Evolutionary conservation across 2,329 filamentous ascomycete species (phyloP).

Genomic region (Trichoderma oligosporum): DNA sequence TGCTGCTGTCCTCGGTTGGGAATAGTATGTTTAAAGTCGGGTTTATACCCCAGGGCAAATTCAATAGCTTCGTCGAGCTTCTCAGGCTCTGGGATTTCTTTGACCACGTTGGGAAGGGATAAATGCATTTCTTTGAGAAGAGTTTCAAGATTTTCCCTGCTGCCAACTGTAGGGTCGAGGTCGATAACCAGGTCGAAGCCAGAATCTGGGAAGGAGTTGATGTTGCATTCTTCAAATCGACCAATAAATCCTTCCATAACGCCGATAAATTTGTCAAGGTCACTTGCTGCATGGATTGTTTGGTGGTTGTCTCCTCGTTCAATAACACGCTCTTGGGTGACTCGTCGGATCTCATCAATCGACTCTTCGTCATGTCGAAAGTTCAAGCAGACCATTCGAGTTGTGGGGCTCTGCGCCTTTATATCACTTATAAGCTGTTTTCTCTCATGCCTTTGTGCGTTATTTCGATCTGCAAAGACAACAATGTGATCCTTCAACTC

Average conservation of each 20-base stretch:
- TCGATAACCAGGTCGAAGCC: conserved; percentile 82
- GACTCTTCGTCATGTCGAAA: conserved; percentile 80
- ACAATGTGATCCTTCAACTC: conserved; percentile 62
- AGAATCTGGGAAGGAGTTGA: conserved; percentile 65
- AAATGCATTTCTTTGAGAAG: conserved; percentile 67
- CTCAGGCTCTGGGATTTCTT: conserved; percentile 63
- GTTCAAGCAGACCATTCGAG: conserved; percentile 78
- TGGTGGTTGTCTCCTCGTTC: conserved; percentile 93
- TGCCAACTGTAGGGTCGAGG: conserved; percentile 72
- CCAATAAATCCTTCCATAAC: conserved; percentile 95
- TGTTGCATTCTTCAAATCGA: conserved; percentile 76
- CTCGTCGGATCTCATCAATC: conserved; percentile 66
- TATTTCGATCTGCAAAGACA: conserved; percentile 91
- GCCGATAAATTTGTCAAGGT: conserved; percentile 67
- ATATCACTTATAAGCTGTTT: conserved; percentile 83
- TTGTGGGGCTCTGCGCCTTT: conserved; percentile 55
- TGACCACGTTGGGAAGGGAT: conserved; percentile 74
- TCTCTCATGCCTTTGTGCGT: conserved; percentile 82
- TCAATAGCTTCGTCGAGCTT: conserved; percentile 78
- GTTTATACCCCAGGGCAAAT: conserved; percentile 70
- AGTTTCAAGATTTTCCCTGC: conserved; percentile 79
- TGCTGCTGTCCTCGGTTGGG: conserved; percentile 49
- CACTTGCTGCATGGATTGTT: conserved; percentile 84
- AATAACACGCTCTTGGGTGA: conserved; percentile 76
- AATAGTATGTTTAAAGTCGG: conserved; percentile 71